These are phyloP conservation scores for Suhomyces kunorum DNA, from an alignment of 1,139 yeast species.

Conservation along the genomic window DNA sequence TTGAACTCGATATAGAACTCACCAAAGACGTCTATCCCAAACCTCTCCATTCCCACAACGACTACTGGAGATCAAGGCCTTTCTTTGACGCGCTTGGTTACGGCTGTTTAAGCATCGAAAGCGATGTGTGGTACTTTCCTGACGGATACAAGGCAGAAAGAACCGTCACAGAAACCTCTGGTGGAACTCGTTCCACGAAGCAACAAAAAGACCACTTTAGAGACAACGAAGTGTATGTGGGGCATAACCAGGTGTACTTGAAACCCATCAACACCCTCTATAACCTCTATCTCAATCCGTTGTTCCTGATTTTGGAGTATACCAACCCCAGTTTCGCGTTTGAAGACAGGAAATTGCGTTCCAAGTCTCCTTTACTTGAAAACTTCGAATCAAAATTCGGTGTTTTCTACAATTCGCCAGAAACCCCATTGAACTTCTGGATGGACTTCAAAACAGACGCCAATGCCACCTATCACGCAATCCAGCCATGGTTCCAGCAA, in stretches of 20 bases:
- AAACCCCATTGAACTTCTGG: slow-evolving; percentile 42
- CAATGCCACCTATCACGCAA: slow-evolving; percentile 31
- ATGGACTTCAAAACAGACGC: slow-evolving; percentile 46
- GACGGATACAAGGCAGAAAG: slow-evolving; percentile 27
- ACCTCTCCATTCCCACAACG: slow-evolving; percentile 73
- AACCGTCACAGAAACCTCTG: slow-evolving; percentile 25
- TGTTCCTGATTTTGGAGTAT: slow-evolving; percentile 48
- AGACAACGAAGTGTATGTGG: slow-evolving; percentile 56
- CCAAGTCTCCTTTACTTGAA: slow-evolving; percentile 18
- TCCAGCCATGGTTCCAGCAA: slow-evolving; percentile 32
- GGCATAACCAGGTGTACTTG: slow-evolving; percentile 58
- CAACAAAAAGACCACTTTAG: slow-evolving; percentile 24
- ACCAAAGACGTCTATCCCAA: slow-evolving; percentile 53
- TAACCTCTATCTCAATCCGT: slow-evolving; percentile 55
- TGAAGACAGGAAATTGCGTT: slow-evolving; percentile 5
- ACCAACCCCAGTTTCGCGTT: slow-evolving; percentile 37
- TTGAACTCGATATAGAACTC: slow-evolving; percentile 31
- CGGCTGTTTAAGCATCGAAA: slow-evolving; percentile 67
- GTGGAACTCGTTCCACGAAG: slow-evolving; percentile 10
- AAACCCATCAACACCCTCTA: slow-evolving; percentile 47
- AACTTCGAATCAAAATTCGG: slow-evolving; percentile 26
- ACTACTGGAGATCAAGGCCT: slow-evolving; percentile 68
- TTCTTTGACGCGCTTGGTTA: slow-evolving; percentile 59
- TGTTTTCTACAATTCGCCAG: slow-evolving; percentile 43
- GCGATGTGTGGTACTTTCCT: slow-evolving; percentile 65